Percentiles rank a stretch among this genome's conserved stretches.
These are phyloP conservation scores for Botrytis paeoniae DNA, from an alignment of 2,329 filamentous ascomycete species.

Conservation along the genomic window DNA sequence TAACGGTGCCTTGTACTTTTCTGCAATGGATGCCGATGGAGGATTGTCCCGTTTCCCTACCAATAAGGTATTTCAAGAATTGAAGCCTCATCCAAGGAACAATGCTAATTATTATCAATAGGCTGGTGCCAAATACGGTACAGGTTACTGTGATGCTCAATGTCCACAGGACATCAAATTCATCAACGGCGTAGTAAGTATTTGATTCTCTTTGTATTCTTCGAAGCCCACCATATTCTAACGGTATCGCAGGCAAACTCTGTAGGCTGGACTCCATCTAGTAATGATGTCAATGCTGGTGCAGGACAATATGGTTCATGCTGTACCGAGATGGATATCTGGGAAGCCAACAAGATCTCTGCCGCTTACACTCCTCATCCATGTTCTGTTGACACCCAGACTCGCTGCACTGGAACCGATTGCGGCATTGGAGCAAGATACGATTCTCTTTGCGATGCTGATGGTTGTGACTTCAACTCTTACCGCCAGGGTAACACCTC, in stretches of 20 bases:
- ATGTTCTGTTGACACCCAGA: constrained; percentile 47
- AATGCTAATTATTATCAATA: background rate
- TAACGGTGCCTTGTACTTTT: constrained; percentile 69
- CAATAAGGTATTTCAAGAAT: constrained; percentile 41
- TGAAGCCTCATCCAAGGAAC: background rate
- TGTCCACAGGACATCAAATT: constrained; percentile 43
- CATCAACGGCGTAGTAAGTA: constrained; percentile 49
- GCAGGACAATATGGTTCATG: constrained; percentile 55
- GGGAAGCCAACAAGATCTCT: constrained; percentile 60
- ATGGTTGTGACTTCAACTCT: constrained; percentile 61
- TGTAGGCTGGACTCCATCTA: constrained; percentile 49
- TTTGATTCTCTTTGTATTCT: background rate
- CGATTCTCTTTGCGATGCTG: constrained; percentile 55
- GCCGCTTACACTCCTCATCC: constrained; percentile 58
- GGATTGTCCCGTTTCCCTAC: constrained; percentile 50
- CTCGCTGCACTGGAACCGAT: constrained; percentile 43
- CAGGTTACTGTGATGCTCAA: constrained; percentile 26
- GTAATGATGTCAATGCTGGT: constrained; percentile 52
- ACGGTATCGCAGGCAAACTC: constrained; percentile 47
- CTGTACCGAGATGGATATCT: constrained; percentile 68
- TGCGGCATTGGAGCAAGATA: constrained; percentile 51
- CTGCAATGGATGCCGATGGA: constrained; percentile 62
- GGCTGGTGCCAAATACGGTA: constrained; percentile 49
- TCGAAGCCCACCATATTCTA: constrained; percentile 17
- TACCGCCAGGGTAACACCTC: constrained; percentile 55